Percentiles rank a stretch among this genome's conserved stretches.
phyloP scores from a whole-genome alignment of 163 green algal species.

The Prototheca stagnorum region DNA sequence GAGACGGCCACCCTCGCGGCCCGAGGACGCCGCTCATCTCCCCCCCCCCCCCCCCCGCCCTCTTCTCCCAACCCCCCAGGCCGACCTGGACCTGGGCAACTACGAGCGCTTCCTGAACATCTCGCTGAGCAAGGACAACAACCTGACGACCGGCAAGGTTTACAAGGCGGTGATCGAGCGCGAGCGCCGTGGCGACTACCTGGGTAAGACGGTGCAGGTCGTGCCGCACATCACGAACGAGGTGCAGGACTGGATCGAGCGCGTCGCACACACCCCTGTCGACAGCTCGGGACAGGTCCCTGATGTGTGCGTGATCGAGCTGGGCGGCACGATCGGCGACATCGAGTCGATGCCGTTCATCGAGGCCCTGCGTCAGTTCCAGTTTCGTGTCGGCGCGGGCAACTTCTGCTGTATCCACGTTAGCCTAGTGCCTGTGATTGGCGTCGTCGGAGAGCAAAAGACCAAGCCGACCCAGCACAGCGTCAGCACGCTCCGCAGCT shows the following conservation, averaged over 20 bases:
- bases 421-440: conserved; percentile 87
- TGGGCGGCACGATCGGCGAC: conserved; percentile 94
- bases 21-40: too few relatives aligned
- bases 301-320: conserved; percentile 97
- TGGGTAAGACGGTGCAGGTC: conserved; percentile 97
- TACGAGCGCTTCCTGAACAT: conserved; percentile 99
- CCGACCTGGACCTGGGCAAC: conserved; percentile 96
- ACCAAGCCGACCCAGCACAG: conserved; percentile 99
- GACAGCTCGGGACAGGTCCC: conserved; percentile 64
- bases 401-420: conserved; percentile 88
- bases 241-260: conserved; percentile 92
- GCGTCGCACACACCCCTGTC: conserved; percentile 77
- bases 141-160: conserved; percentile 97
- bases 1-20: too few relatives aligned
- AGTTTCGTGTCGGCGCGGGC: conserved; percentile 60
- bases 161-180: conserved; percentile 92
- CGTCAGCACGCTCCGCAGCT: conserved; percentile 69
- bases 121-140: conserved; percentile 87
- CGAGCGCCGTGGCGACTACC: conserved; percentile 89
- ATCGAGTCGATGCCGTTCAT: conserved; percentile 98
- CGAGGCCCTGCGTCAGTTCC: conserved; percentile 90
- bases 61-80: conserved; percentile 31
- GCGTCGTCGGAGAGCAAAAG: conserved; percentile 96
- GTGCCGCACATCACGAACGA: conserved; percentile 23
- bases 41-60: background rate